phyloP scores from a whole-genome alignment of 1,284 basidiomycete species.

The Ustilago lituana region DNA sequence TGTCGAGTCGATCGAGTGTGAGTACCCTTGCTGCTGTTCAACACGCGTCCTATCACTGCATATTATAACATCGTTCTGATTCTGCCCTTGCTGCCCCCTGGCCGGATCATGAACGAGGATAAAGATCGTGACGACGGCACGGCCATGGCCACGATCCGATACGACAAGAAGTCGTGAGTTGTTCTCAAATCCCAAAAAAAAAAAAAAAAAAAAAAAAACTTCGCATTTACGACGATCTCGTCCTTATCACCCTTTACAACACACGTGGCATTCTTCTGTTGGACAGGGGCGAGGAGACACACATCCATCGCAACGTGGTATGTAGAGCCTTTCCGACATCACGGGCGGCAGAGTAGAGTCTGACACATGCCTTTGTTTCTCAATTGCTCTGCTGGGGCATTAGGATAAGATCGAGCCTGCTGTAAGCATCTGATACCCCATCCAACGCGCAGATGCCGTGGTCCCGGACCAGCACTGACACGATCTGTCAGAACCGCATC shows the following conservation, averaged over 20 bases:
- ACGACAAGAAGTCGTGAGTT: conserved; percentile 20
- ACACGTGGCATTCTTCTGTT: no score
- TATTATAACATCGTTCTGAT: no score
- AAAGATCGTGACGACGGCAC: conserved; percentile 25
- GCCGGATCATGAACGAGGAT: no score
- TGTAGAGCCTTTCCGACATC: background rate
- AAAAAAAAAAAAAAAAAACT: no score
- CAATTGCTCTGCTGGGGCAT: background rate
- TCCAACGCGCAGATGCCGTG: no score
- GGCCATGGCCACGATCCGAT: conserved; percentile 34
- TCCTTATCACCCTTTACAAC: no score
- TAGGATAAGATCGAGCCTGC: conserved; percentile 17
- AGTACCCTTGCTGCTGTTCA: conserved; percentile 3
- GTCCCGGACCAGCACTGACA: no score
- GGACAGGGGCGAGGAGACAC: conserved; percentile 6
- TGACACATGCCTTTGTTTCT: background rate
- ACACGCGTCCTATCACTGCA: no score
- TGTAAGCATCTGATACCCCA: conserved; percentile 2
- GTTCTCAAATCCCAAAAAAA: no score
- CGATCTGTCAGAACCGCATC: conserved; percentile 3
- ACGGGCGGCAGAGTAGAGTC: no score
- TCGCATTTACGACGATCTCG: no score
- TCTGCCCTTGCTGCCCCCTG: no score
- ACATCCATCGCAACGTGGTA: conserved; percentile 30
- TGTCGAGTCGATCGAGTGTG: conserved; percentile 20